Percentiles rank a stretch among this genome's conserved stretches.
phyloP scores from a whole-genome alignment of 139 green algal genomes.

The Trebouxia sp. region DNA sequence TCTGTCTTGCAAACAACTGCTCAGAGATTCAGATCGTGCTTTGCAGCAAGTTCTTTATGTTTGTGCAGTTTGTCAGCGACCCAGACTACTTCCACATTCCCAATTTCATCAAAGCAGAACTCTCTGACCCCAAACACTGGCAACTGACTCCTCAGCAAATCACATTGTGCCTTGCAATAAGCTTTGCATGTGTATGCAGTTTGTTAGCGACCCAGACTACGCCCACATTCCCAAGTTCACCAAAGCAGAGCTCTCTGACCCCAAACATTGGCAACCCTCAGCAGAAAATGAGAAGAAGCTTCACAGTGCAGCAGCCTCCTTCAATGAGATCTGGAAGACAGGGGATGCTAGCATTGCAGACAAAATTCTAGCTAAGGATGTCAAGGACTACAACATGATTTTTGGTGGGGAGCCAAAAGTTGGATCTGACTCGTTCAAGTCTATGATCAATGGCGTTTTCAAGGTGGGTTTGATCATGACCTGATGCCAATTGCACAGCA shows the following conservation, averaged over 20 bases:
- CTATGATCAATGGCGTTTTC: conserved; percentile 27
- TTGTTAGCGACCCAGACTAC: background rate
- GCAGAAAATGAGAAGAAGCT: conserved; percentile 6
- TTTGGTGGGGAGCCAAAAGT: background rate
- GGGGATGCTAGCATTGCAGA: conserved; percentile 19
- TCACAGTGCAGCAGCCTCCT: background rate
- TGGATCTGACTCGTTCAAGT: background rate
- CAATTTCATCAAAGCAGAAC: too few relatives aligned
- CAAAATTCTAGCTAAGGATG: conserved; percentile 18
- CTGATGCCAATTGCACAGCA: too few relatives aligned
- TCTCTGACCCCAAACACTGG: too few relatives aligned
- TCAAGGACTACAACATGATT: conserved; percentile 10
- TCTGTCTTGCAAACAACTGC: too few relatives aligned
- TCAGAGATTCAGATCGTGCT: too few relatives aligned
- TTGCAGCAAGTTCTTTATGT: too few relatives aligned
- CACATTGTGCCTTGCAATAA: too few relatives aligned
- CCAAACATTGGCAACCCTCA: conserved; percentile 5
- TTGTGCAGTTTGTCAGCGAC: too few relatives aligned
- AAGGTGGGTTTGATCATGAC: background rate
- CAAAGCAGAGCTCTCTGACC: background rate
- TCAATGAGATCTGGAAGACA: conserved; percentile 29
- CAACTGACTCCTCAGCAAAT: too few relatives aligned
- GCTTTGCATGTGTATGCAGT: too few relatives aligned
- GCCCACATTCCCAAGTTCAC: background rate
- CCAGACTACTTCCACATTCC: too few relatives aligned